Evolutionary conservation across 371 early-diverging fungal genomes (phyloP).

Genomic region (Vairimorpha ceranae): DNA sequence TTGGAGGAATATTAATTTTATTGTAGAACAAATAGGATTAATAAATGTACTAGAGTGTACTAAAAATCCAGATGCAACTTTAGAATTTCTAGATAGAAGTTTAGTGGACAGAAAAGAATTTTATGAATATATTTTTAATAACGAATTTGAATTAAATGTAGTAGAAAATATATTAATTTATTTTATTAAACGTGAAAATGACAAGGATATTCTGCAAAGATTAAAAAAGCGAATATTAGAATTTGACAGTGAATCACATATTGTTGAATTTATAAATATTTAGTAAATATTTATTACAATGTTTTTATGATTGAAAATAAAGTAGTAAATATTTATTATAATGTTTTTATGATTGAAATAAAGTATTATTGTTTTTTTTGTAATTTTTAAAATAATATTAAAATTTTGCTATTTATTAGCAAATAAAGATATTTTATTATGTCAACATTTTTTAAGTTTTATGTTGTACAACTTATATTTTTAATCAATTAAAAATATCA

Average conservation of each 20-base stretch:
- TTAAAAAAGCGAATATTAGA: not conserved
- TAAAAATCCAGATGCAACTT: not conserved
- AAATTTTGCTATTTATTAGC: too few relatives aligned
- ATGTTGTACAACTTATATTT: too few relatives aligned
- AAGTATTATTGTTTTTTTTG: too few relatives aligned
- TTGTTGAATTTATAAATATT: not conserved
- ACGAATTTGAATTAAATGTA: not conserved
- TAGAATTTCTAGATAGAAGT: not conserved
- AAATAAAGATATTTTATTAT: too few relatives aligned
- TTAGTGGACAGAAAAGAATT: not conserved
- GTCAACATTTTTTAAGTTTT: too few relatives aligned
- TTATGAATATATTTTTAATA: not conserved
- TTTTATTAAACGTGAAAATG: not conserved
- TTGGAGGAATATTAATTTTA: slow-evolving; percentile 6
- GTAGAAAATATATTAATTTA: not conserved
- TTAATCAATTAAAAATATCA: too few relatives aligned
- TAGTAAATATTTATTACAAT: too few relatives aligned
- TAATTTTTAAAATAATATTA: too few relatives aligned
- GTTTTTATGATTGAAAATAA: too few relatives aligned
- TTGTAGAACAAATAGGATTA: not conserved
- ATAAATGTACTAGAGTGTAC: not conserved
- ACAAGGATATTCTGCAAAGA: not conserved
- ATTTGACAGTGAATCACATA: not conserved
- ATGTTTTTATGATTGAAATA: too few relatives aligned
- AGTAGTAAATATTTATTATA: too few relatives aligned